Evolutionary conservation across 331 rosid species (phyloP), one percentile per base, ranked within the genome.

Genomic region (Telfairia occidentalis): DNA sequence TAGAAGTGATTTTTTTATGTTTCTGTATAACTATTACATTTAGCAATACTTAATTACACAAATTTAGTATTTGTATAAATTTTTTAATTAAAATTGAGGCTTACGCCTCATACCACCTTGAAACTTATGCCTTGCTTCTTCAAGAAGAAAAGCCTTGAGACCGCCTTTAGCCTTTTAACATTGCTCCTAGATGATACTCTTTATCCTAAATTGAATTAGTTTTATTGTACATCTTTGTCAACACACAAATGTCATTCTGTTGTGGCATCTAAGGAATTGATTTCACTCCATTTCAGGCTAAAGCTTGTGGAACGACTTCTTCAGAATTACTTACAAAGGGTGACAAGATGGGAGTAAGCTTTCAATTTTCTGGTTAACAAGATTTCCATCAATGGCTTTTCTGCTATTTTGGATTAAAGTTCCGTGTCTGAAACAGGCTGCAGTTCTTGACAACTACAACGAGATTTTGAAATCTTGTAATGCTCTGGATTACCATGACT

Each of bases 401-500:
- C 23, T 76, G 49, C 54, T 59, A 52, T 77, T 49, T 53, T 80
- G 73, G 85, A 73, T 85, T 58, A 46, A 58, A 67, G 73, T 81
- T 76, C 11, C 78, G 79, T 76, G 71, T 78, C 72, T 76, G 79
- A 83, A 80, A 74, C 88, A 94, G 98, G 97, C 95, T 35, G 82
- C 77, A 74, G 84, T 94, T 87, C 97, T 94, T 15, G 86, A 82
- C 75, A 85, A 88, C 81, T 94, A 94, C 85, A 81, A 82, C 81
- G 81, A 83, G 61, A 87, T 91, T 80, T 82, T 94, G 74, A 88
- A 84, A 79, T 85, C 98, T 66, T 94, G 97, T 77, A 84, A 94
- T 60, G 97, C 98, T 54, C 78, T 94, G 81, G 98, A 94, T 84
- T 94, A 94, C 90, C 98, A 94, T 55, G 98, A 91, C 83, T 76